Conservation (phyloP, 805 yeast species). For the Candida rishiriensis region DNA sequence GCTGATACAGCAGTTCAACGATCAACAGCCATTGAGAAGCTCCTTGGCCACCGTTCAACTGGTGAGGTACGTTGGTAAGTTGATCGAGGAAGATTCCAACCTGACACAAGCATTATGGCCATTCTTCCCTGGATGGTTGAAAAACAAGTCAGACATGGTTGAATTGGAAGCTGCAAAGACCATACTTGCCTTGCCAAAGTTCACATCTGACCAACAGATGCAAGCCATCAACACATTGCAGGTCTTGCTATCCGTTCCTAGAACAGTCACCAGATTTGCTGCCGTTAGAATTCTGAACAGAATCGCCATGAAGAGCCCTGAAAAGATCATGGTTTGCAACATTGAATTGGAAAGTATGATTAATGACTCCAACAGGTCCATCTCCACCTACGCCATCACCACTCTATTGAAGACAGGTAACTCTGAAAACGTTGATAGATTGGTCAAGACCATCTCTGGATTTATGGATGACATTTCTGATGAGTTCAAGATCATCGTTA, state of each 20-base stretch:
- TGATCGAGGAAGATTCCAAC: slow-evolving; percentile 67
- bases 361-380: slow-evolving; percentile 82
- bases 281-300: slow-evolving; percentile 88
- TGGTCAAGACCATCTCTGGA: slow-evolving; percentile 79
- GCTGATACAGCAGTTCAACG: slow-evolving; percentile 71
- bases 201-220: slow-evolving; percentile 61
- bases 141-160: slow-evolving; percentile 83
- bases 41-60: slow-evolving; percentile 83
- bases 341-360: slow-evolving; percentile 82
- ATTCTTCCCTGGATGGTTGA: slow-evolving; percentile 63
- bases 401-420: slow-evolving; percentile 94
- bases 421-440: slow-evolving; percentile 80
- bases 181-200: slow-evolving; percentile 49
- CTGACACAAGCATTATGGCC: slow-evolving; percentile 56
- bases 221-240: slow-evolving; percentile 72
- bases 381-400: slow-evolving; percentile 96
- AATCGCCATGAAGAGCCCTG: slow-evolving; percentile 78
- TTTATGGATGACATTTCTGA: slow-evolving; percentile 93
- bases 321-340: slow-evolving; percentile 72
- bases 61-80: slow-evolving; percentile 73
- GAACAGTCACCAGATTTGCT: slow-evolving; percentile 86
- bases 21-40: slow-evolving; percentile 59
- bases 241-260: slow-evolving; percentile 75
- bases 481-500: slow-evolving; percentile 90
- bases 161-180: slow-evolving; percentile 88